Conservation (phyloP, 2,329 filamentous ascomycete species). For the Myrmaecium sp. region DNA sequence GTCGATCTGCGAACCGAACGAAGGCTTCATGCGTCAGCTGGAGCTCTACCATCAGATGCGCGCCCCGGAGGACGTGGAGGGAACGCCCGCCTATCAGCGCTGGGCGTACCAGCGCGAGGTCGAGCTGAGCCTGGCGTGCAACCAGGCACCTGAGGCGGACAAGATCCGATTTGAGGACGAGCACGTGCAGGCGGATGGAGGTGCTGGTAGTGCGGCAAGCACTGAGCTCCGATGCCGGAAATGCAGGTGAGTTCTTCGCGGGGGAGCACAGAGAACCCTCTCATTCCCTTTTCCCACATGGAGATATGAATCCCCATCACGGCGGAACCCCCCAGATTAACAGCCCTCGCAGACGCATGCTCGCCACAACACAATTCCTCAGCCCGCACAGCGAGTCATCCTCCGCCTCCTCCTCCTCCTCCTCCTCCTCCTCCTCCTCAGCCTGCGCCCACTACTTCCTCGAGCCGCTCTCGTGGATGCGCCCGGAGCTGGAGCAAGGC, state of each 20-base stretch:
- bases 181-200: conserved; percentile 23
- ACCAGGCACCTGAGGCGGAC: conserved; percentile 58
- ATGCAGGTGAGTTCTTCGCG: conserved; percentile 45
- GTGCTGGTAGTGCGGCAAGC: conserved; percentile 19
- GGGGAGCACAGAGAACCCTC: conserved; percentile 1
- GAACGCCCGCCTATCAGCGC: conserved; percentile 63
- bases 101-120: conserved; percentile 53
- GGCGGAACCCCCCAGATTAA: too few species aligned
- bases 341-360: conserved; percentile 29
- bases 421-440: too few species aligned
- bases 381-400: conserved; percentile 38
- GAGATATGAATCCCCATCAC: too few species aligned
- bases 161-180: conserved; percentile 72
- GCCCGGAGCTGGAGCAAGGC: conserved; percentile 63
- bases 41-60: conserved; percentile 77
- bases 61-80: conserved; percentile 52
- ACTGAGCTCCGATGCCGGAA: conserved; percentile 73
- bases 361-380: conserved; percentile 52
- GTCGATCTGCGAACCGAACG: conserved; percentile 72
- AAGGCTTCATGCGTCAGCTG: conserved; percentile 80
- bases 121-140: conserved; percentile 51
- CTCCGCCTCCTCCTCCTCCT: too few species aligned
- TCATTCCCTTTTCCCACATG: conserved; percentile 4
- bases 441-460: conserved; percentile 76
- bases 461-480: conserved; percentile 93